Evolutionary conservation across 176 grass and related monocot species (phyloP).

Genomic region (Oryza brachyantha): DNA sequence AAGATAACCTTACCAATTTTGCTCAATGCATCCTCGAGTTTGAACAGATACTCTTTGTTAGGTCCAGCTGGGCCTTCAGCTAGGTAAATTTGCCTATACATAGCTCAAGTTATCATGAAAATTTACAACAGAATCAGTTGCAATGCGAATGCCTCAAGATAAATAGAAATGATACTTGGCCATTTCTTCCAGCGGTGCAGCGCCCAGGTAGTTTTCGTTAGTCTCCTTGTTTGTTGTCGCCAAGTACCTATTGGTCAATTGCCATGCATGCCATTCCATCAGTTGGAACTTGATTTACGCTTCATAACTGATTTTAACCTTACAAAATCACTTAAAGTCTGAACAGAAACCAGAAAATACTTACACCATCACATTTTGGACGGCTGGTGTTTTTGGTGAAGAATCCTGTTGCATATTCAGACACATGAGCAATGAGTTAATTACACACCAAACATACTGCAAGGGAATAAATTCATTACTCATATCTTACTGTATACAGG

Average conservation of each 20-base stretch:
- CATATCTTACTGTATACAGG: conserved; percentile 74
- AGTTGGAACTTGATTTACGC: conserved; percentile 10
- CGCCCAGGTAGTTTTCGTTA: conserved; percentile 80
- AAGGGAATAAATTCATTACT: background rate
- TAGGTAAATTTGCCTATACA: conserved; percentile 73
- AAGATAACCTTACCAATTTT: conserved; percentile 57
- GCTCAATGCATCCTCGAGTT: conserved; percentile 64
- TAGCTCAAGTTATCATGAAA: background rate
- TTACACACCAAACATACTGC: background rate
- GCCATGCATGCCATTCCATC: conserved; percentile 22
- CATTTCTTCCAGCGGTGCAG: conserved; percentile 84
- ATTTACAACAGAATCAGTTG: conserved; percentile 18
- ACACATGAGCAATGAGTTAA: background rate
- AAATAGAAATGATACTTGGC: conserved; percentile 40
- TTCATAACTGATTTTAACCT: conserved; percentile 6
- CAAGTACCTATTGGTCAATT: conserved; percentile 72
- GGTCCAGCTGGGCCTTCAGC: conserved; percentile 85
- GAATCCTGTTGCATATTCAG: conserved; percentile 53
- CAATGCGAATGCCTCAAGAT: background rate
- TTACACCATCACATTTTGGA: conserved; percentile 86
- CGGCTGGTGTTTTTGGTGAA: conserved; percentile 41
- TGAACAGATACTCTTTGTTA: conserved; percentile 90
- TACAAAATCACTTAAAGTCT: conserved; percentile 51
- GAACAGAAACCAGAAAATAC: conserved; percentile 20
- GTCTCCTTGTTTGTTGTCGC: conserved; percentile 58